A percentile compares a stretch with the other conserved stretches of the same genome.
These are phyloP conservation scores for Stentor roeselii DNA, from an alignment of 73 alveolate genomes.

Conservation along the genomic window DNA sequence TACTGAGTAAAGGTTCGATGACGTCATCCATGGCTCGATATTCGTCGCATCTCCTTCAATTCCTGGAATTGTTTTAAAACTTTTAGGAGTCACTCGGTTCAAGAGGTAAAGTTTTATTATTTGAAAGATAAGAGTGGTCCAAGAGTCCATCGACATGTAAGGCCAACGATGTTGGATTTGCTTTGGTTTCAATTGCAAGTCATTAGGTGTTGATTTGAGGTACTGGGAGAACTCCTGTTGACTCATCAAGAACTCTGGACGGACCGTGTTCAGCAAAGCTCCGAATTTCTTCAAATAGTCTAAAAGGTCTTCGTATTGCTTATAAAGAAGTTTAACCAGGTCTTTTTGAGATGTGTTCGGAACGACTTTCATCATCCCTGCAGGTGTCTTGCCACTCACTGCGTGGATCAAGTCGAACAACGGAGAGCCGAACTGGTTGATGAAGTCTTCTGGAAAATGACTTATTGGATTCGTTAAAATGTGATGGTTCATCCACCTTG, in stretches of 20 bases:
- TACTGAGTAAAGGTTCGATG: slow-evolving; percentile 85
- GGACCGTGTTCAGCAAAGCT: slow-evolving; percentile 90
- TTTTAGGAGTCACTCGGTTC: slow-evolving; percentile 89
- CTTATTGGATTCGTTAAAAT: slow-evolving; percentile 68
- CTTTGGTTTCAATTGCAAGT: slow-evolving; percentile 34
- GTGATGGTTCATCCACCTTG: slow-evolving; percentile 85
- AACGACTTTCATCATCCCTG: slow-evolving; percentile 75
- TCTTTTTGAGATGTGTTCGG: slow-evolving; percentile 66
- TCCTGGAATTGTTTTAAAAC: slow-evolving; percentile 83
- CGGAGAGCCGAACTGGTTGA: slow-evolving; percentile 86
- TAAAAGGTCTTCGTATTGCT: slow-evolving; percentile 89
- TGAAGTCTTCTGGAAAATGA: slow-evolving; percentile 91
- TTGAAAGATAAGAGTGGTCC: slow-evolving; percentile 91
- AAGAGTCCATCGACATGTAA: slow-evolving; percentile 87
- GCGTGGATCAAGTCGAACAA: slow-evolving; percentile 78
- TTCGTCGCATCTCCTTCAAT: slow-evolving; percentile 80
- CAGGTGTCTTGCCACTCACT: slow-evolving; percentile 93
- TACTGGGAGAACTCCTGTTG: slow-evolving; percentile 63
- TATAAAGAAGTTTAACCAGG: slow-evolving; percentile 63
- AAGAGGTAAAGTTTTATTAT: slow-evolving; percentile 86
- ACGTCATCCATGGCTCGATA: slow-evolving; percentile 62
- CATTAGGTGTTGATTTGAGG: slow-evolving; percentile 44
- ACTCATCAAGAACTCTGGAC: slow-evolving; percentile 92
- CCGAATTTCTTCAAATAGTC: slow-evolving; percentile 92
- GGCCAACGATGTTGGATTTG: slow-evolving; percentile 58